Evolutionary conservation across 805 yeast genomes (phyloP).

Genomic region (Kluyveromyces starmeri): DNA sequence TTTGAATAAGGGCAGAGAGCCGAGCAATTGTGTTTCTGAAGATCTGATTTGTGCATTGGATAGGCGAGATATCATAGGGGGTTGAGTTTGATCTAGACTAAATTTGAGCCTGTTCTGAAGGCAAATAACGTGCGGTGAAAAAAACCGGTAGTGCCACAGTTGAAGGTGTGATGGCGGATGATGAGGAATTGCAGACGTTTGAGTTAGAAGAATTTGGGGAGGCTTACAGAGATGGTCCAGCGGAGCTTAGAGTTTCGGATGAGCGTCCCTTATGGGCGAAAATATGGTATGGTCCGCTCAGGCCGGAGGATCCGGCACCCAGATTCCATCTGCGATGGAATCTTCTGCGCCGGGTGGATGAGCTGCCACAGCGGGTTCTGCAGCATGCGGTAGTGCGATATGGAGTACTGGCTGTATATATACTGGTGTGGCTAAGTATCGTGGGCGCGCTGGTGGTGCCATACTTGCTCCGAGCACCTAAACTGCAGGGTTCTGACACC

Average conservation of each 20-base stretch:
- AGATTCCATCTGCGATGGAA: conserved; percentile 21
- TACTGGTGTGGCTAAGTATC: conserved; percentile 38
- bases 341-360: conserved; percentile 30
- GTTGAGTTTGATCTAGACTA: too few species aligned
- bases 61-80: too few species aligned
- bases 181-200: neutral
- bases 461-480: conserved; percentile 37
- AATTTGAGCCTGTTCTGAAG: too few species aligned
- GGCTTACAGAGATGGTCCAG: neutral
- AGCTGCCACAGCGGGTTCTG: conserved; percentile 30
- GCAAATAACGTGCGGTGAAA: too few species aligned
- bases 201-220: neutral
- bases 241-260: neutral
- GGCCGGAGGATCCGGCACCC: conserved; percentile 42
- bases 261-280: conserved; percentile 7
- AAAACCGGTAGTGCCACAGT: too few species aligned
- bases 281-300: conserved; percentile 50
- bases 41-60: too few species aligned
- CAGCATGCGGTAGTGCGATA: conserved; percentile 21
- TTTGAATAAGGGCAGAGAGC: too few species aligned
- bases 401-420: conserved; percentile 32
- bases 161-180: too few species aligned
- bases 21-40: too few species aligned
- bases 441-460: conserved; percentile 35
- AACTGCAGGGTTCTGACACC: conserved; percentile 16